Conservation (phyloP, 78 protist genomes). For the Mantamonas sphyraenae region DNA sequence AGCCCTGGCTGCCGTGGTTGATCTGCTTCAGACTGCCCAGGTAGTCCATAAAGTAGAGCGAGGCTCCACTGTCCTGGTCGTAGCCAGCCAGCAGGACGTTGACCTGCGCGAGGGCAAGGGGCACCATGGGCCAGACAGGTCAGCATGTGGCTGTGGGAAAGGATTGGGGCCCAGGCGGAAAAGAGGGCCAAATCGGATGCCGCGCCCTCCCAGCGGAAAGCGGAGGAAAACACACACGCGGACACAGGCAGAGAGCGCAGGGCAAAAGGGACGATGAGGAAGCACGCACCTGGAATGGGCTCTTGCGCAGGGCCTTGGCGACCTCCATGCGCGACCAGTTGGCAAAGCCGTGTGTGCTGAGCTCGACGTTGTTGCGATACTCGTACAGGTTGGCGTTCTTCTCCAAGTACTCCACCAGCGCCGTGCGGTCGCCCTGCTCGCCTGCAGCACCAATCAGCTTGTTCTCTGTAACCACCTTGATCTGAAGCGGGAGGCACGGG, state of each 20-base stretch:
- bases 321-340: slow-evolving; percentile 34
- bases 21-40: slow-evolving; percentile 32
- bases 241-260: not conserved
- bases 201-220: too few relatives aligned
- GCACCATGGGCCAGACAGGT: not conserved
- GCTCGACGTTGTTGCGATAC: not conserved
- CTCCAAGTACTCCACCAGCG: slow-evolving; percentile 32
- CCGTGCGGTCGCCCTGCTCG: slow-evolving; percentile 32
- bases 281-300: slow-evolving; percentile 14
- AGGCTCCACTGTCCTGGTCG: slow-evolving; percentile 29
- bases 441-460: slow-evolving; percentile 39
- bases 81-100: slow-evolving; percentile 48
- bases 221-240: too few relatives aligned
- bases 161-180: not conserved
- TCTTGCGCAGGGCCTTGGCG: slow-evolving; percentile 30
- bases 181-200: not conserved
- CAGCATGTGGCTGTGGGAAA: not conserved
- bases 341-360: slow-evolving; percentile 37
- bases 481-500: too few relatives aligned
- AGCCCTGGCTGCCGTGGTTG: slow-evolving; percentile 52
- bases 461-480: slow-evolving; percentile 15
- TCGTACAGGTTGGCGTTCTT: slow-evolving; percentile 29
- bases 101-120: not conserved
- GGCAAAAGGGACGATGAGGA: not conserved
- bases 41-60: slow-evolving; percentile 61